Base-by-base conservation (phyloP, 179 eudicot species). In the Gypsophila paniculata region DNA sequence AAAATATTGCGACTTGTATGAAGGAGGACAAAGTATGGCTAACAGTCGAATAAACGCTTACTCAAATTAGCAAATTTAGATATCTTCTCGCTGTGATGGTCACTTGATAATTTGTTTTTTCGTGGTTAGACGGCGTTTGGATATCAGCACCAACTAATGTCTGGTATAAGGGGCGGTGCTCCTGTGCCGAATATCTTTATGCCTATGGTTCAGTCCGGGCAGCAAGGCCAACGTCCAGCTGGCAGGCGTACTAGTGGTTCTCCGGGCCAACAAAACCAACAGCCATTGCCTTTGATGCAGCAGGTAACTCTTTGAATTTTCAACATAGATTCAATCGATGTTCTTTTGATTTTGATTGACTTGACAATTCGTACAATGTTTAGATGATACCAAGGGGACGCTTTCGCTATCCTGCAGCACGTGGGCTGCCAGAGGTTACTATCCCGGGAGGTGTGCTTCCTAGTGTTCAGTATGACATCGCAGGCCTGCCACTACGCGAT, bases 351-450 rank as follows among this genome's bases (percentile, higher is more conserved):
- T 17, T 61, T 63, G 29, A 22, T 53, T 14, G 7, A 39, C 26
- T n/a, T 14, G 3, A 3, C 6, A 32, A 21, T 48, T 23, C 4
- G 23, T 46, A 10, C 5, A 9, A 38, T 19, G 29, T 72, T 53
- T 85, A 91, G 97, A 88, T 91, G 91, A 53, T 86, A 23, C 93
- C 91, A 18, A 83, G 96, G 74, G 93, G 93, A 17, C 86, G 90
- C 39, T 87, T 82, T 65, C 88, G 90, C 2, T 91, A 85, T 69
- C 91, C 92, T 26, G 87, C 93, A 5, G 88, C 94, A 12, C 85
- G 96, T 19, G 82, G 83, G 76, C 79, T 84, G 79, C 83, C 81
- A 29, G 97, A 89, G 6, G 81, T 38, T 55, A 77, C 86, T 0
- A 77, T 87, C 82, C 82, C 39, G 44, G 93, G 88, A 17, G 85